Conservation (phyloP, 805 yeast species). For the Wickerhamomyces strasburgensis region DNA sequence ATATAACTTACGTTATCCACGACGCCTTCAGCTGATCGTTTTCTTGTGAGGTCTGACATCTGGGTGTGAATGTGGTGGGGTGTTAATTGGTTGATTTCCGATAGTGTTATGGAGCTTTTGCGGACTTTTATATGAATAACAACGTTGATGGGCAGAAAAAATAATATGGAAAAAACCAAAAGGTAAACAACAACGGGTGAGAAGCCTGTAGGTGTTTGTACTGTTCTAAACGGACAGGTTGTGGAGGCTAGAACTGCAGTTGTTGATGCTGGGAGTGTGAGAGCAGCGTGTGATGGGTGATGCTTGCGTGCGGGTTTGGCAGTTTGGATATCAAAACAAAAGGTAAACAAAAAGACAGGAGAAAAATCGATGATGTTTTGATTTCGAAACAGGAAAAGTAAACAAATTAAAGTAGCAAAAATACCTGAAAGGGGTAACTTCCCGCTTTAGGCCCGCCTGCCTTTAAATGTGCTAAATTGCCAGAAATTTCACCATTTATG, state of each 20-base stretch:
- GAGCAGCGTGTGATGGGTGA: too few relatives aligned
- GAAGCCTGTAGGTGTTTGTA: too few relatives aligned
- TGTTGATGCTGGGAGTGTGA: slow-evolving; percentile 1
- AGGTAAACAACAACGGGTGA: too few relatives aligned
- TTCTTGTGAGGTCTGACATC: slow-evolving; percentile 12
- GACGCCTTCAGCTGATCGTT: slow-evolving; percentile 14
- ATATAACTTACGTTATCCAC: slow-evolving; percentile 12
- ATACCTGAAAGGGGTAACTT: not conserved
- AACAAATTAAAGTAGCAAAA: not conserved
- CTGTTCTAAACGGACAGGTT: not conserved
- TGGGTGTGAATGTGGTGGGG: not conserved
- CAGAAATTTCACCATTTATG: too few relatives aligned
- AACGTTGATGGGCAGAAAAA: too few relatives aligned
- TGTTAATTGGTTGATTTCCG: too few relatives aligned
- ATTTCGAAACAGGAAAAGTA: not conserved
- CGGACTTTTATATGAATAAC: slow-evolving; percentile 1
- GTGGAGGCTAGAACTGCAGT: slow-evolving; percentile 1
- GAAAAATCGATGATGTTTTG: not conserved
- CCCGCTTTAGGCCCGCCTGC: not conserved
- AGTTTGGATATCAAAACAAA: not conserved
- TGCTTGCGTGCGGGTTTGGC: too few relatives aligned
- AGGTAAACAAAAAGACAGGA: not conserved
- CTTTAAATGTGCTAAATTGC: too few relatives aligned
- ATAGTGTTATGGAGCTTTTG: too few relatives aligned
- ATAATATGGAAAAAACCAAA: too few relatives aligned